Conservation (phyloP, 2,329 filamentous ascomycete species). For the Lecanicillium sp. region DNA sequence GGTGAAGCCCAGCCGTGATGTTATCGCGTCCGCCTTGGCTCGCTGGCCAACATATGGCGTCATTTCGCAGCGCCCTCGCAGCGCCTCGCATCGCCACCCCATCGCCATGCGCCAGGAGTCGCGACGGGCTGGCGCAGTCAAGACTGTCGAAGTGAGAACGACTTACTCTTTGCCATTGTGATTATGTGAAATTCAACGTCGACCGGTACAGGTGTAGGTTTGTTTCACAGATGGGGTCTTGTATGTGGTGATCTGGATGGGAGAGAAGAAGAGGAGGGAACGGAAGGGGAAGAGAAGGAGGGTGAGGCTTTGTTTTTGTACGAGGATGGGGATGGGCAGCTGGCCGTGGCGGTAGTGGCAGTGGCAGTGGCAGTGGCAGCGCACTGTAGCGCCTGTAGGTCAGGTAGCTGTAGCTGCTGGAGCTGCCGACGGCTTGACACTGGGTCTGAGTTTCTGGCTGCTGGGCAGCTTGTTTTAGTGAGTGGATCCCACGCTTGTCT, state of each 20-base stretch:
- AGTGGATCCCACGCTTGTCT: neutral
- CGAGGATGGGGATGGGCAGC: neutral
- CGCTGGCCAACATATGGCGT: too few species aligned
- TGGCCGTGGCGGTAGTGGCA: neutral
- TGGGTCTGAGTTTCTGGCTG: too few species aligned
- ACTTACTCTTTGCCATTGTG: conserved; percentile 15
- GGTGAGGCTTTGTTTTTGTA: conserved; percentile 12
- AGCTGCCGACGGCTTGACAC: too few species aligned
- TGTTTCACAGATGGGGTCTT: conserved; percentile 10
- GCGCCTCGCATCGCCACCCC: too few species aligned
- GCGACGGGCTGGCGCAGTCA: neutral
- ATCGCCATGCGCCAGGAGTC: too few species aligned
- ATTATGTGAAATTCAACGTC: neutral
- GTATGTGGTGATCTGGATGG: neutral
- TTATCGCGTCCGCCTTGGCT: too few species aligned
- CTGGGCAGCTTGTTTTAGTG: conserved; percentile 6
- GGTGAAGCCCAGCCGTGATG: too few species aligned
- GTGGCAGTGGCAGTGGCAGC: too few species aligned
- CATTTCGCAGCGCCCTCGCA: too few species aligned
- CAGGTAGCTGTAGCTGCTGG: too few species aligned
- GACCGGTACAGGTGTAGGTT: neutral
- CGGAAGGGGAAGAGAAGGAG: neutral
- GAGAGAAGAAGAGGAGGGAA: neutral
- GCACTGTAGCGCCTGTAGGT: too few species aligned
- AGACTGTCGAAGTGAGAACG: neutral